Conservation (phyloP, 345 rosid species). For the Eucalyptus camaldulensis region DNA sequence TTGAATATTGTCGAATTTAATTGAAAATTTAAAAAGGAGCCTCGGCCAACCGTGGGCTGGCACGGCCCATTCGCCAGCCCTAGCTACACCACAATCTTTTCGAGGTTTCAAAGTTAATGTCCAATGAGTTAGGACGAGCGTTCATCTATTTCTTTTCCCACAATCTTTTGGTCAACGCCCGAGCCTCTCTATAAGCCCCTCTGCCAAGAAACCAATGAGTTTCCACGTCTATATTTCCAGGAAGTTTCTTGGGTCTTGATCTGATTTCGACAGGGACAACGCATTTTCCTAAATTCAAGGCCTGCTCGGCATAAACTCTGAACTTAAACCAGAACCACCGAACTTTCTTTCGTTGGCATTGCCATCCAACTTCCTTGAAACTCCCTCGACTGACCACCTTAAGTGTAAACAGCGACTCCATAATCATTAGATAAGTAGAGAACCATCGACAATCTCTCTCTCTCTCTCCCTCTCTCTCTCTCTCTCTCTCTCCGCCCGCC, state of each 20-base stretch:
- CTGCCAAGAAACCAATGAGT: neutral
- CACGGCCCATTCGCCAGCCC: accelerated
- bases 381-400: no score
- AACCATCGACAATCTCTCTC: no score
- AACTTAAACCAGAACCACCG: neutral
- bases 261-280: neutral
- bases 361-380: no score
- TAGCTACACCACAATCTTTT: no score
- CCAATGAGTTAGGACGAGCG: neutral
- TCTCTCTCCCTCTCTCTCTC: no score
- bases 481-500: no score
- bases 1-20: accelerated
- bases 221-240: neutral
- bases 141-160: accelerated
- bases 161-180: no score
- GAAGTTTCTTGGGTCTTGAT: neutral
- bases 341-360: neutral
- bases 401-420: no score
- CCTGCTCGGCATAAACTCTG: accelerated
- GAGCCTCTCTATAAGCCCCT: accelerated
- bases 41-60: no score
- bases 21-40: no score
- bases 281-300: neutral
- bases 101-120: neutral
- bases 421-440: no score